Conservation (phyloP, 2,329 filamentous ascomycete genomes). For the Parastagonospora nodorum region DNA sequence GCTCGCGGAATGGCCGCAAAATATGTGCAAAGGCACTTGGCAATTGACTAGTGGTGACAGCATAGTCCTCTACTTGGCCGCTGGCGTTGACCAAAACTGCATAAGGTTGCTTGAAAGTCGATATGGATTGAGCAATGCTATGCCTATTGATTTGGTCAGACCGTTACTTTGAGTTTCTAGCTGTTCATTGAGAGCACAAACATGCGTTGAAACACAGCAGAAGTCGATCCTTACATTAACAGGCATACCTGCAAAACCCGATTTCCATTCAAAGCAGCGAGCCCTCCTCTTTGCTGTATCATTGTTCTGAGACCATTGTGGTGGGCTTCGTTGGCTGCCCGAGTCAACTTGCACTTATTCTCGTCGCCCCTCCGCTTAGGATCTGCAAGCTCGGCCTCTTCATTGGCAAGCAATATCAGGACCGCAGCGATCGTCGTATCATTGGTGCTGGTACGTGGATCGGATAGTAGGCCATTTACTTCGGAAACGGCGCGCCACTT, state of each 20-base stretch:
- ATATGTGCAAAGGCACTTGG: conserved; percentile 15
- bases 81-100: conserved; percentile 22
- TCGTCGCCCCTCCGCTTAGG: conserved; percentile 17
- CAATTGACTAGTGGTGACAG: conserved; percentile 15
- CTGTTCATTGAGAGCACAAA: too few relatives aligned
- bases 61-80: conserved; percentile 30
- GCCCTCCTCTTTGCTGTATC: conserved; percentile 42
- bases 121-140: conserved; percentile 36
- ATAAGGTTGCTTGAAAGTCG: conserved; percentile 38
- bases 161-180: too few relatives aligned
- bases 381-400: conserved; percentile 35
- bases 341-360: conserved; percentile 20
- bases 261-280: conserved; percentile 31
- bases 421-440: conserved; percentile 43
- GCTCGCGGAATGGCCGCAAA: conserved; percentile 23
- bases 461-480: conserved; percentile 33
- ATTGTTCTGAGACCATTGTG: conserved; percentile 38
- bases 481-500: conserved; percentile 35
- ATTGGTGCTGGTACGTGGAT: conserved; percentile 25
- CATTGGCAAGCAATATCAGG: conserved; percentile 37
- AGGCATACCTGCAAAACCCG: conserved; percentile 39
- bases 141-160: conserved; percentile 28
- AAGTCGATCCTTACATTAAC: conserved; percentile 29
- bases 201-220: background rate
- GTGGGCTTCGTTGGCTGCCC: conserved; percentile 27